Base-by-base conservation (phyloP, 805 yeast genomes). In the Nakazawaea ishiwadae region DNA sequence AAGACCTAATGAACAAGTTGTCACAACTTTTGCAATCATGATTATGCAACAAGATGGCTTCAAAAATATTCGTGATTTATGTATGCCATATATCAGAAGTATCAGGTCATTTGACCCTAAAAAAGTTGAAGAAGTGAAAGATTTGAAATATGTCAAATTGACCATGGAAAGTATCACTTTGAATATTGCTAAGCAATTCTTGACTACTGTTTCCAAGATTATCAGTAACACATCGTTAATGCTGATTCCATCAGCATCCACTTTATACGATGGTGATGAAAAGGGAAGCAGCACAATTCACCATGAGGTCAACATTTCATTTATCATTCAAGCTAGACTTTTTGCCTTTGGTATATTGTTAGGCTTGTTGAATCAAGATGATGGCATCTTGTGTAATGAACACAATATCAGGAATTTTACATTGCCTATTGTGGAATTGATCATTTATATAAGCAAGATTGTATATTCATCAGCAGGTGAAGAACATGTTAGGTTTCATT, bases 201-300 rank as follows among this genome's bases (percentile, higher is more conserved):
- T 78, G 4, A 60, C 66, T 2, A 62, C 77, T 8, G 65, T 73
- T 48, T 66, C 69, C n/a, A 71, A 70, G 37, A 58, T 72, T 0
- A 67, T 70, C 3, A 64, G 67, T 9, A 56, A 58, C 34, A 66
- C 67, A 4, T 49, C 51, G 17, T 37, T 65, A 5, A 48, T 55
- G 17, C 45, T 53, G 4, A 65, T 72, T 17, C 54, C 60, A 12
- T 49, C 55, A n/a, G 60, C 65, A 1, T 58, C 56, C 4, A 51
- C 65, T n/a, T 64, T 73, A 3, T 66, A 62, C 42, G 66, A 72
- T 3, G 69, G 66, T 35, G 39, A 35, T n/a, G 44, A 45, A 24
- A 45, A 46, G 15, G 51, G 56, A 6, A 55, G 52, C 11, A 39
- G 42, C 10, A 51, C 52, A 4, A 57, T 55, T 36, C 48, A 45